These are phyloP conservation scores for Claviceps sp. DNA, from an alignment of 2,329 filamentous ascomycete species.

Conservation along the genomic window DNA sequence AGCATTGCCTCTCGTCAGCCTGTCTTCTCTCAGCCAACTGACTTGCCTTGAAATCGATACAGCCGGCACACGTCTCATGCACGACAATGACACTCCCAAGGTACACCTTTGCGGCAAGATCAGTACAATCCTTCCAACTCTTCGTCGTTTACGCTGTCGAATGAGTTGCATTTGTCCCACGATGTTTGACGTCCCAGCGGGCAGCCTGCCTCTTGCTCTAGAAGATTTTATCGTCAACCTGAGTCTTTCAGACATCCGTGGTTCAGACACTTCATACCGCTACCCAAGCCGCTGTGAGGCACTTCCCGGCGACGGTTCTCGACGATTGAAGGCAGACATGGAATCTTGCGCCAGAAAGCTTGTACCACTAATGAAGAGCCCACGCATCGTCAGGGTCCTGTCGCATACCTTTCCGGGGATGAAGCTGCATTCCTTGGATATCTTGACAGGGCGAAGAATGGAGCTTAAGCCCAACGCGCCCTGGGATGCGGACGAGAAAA, in stretches of 20 bases:
- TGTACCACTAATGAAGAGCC: too few species aligned
- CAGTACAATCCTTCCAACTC: constrained; percentile 2
- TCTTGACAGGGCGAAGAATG: too few species aligned
- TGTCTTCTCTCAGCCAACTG: constrained; percentile 3
- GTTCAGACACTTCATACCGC: too few species aligned
- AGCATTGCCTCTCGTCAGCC: constrained; percentile 2
- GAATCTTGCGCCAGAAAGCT: too few species aligned
- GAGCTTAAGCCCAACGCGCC: too few species aligned
- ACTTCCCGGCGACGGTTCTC: background rate
- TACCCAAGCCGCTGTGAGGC: background rate
- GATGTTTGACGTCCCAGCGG: constrained; percentile 2
- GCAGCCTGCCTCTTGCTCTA: background rate
- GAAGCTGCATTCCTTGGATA: too few species aligned
- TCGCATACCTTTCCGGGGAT: too few species aligned
- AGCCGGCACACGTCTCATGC: constrained; percentile 3
- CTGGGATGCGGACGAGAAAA: constrained; percentile 1
- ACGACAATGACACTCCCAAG: background rate
- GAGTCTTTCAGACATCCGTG: constrained; percentile 4
- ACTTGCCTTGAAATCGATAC: constrained; percentile 7
- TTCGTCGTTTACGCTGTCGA: constrained; percentile 6
- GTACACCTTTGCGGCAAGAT: constrained; percentile 5
- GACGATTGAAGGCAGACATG: too few species aligned
- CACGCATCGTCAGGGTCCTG: too few species aligned
- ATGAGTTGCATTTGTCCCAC: constrained; percentile 5
- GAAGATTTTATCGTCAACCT: constrained; percentile 6